Conservation (phyloP, 495 filamentous ascomycete genomes). For the Podospora pseudopauciseta region DNA sequence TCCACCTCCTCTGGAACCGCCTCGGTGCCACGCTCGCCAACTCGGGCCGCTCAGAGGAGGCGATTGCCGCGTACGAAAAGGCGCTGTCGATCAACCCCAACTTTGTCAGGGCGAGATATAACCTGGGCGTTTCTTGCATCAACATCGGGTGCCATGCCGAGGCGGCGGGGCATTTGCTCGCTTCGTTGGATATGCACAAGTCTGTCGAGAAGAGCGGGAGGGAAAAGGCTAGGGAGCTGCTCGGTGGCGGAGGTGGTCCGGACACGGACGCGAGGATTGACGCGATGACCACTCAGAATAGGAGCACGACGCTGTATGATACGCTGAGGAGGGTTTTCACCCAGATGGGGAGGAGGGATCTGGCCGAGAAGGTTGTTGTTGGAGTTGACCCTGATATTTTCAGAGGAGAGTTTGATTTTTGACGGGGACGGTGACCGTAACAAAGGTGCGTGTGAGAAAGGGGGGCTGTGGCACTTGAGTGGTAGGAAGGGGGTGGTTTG, state of each 20-base stretch:
- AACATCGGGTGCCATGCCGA: slow-evolving; percentile 94
- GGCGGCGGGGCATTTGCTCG: slow-evolving; percentile 91
- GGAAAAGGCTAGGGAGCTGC: slow-evolving; percentile 78
- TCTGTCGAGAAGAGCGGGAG: slow-evolving; percentile 81
- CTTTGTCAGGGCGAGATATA: slow-evolving; percentile 95
- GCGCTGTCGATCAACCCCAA: slow-evolving; percentile 85
- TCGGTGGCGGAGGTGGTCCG: slow-evolving; percentile 49
- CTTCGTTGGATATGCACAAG: slow-evolving; percentile 94
- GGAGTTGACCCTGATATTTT: slow-evolving; percentile 92
- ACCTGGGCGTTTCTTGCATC: slow-evolving; percentile 93
- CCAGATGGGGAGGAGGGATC: slow-evolving; percentile 85
- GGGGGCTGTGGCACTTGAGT: slow-evolving; percentile 19
- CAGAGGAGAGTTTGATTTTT: slow-evolving; percentile 59
- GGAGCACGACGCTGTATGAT: slow-evolving; percentile 94
- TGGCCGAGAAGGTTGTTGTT: slow-evolving; percentile 78
- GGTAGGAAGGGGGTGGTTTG: slow-evolving; percentile 17
- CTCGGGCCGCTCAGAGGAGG: slow-evolving; percentile 86
- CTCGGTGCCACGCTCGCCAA: slow-evolving; percentile 96
- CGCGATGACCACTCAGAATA: slow-evolving; percentile 81
- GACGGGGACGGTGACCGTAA: slow-evolving; percentile 28
- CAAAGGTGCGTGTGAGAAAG: not conserved
- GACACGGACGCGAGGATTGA: slow-evolving; percentile 63
- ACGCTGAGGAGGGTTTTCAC: slow-evolving; percentile 88
- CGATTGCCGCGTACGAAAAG: slow-evolving; percentile 92
- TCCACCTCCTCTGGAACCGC: slow-evolving; percentile 96